A percentile compares a stretch with the other conserved stretches of the same genome.
These are phyloP conservation scores for Eucalyptus polyanthemos DNA, from an alignment of 345 rosid genomes.

Conservation along the genomic window DNA sequence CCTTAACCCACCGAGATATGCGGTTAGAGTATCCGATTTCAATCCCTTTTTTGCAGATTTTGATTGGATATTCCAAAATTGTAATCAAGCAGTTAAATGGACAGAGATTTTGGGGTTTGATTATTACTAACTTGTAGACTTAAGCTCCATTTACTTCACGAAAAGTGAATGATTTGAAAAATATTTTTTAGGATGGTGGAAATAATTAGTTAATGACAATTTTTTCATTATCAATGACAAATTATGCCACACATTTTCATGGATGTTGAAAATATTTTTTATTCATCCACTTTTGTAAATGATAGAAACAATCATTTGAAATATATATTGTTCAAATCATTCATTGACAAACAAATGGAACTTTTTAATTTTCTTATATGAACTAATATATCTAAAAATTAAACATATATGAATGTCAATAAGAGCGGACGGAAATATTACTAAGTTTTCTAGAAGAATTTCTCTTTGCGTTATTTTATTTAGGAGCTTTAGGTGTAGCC, in stretches of 20 bases:
- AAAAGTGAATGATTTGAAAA: no score
- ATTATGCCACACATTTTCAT: no score
- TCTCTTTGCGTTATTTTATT: background rate
- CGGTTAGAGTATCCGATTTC: background rate
- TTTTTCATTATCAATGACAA: no score
- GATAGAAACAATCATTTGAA: background rate
- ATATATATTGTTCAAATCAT: no score
- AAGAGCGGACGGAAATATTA: background rate
- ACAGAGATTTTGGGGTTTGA: background rate
- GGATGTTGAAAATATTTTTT: background rate
- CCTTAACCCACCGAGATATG: background rate
- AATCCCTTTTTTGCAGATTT: background rate
- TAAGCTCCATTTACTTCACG: fast-evolving
- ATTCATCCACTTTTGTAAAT: no score
- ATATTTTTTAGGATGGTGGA: background rate
- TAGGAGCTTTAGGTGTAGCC: background rate
- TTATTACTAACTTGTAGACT: background rate
- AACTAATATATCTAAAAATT: background rate
- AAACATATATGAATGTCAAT: background rate
- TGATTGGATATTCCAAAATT: background rate
- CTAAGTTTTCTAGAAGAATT: background rate
- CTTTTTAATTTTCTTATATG: no score
- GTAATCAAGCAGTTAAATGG: background rate
- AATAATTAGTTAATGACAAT: no score
- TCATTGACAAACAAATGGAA: background rate